Evolutionary conservation across 192 early-diverging fungal genomes (phyloP), one percentile per base, ranked within the genome.

Genomic region (Spizellomyces punctatus): DNA sequence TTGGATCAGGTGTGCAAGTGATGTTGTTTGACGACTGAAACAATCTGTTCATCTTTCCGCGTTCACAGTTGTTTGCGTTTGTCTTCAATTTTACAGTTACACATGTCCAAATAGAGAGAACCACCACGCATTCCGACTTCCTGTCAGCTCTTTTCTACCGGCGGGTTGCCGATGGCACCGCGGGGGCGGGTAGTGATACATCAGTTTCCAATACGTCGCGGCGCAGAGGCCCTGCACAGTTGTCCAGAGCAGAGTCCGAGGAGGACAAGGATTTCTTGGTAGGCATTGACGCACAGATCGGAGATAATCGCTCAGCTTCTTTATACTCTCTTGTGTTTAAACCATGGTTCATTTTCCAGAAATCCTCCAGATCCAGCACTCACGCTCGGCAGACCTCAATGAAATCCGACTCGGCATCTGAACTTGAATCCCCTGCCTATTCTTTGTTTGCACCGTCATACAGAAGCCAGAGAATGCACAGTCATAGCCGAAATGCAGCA

Each of bases 31-130:
- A n/a, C 27, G 43, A 63, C 27, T 17, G 21, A 27, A 36, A 12
- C 59, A 0, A 61, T 14, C 2, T 14, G 16, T 61, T 61, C 22
- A 46, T 17, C 44, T 58, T 43, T 12, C 27, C 8, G 6, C 45
- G 22, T 12, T 19, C 42, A 47, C 48, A 72, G 71, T 47, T 72
- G 10, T 72, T 72, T 42, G 36, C 50, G 21, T 45, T 50, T 12
- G 17, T 64, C 9, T 72, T 72, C 55, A 52, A 64, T 27, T 72
- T 72, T 57, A 64, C 47, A 19, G 60, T 72, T 2, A 72, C 62
- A 6, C 60, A 64, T 19, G 71, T 72, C 9, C 60, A 63, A 45
- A 50, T 72, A 42, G 71, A 63, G 27, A 46, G 55, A n/a, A 12
- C 61, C 61, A 43, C 50, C 27, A 42, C 44, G 41, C 49, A 47